phyloP scores from a whole-genome alignment of 2,329 filamentous ascomycete species.

The Aspergillus sclerotialis region DNA sequence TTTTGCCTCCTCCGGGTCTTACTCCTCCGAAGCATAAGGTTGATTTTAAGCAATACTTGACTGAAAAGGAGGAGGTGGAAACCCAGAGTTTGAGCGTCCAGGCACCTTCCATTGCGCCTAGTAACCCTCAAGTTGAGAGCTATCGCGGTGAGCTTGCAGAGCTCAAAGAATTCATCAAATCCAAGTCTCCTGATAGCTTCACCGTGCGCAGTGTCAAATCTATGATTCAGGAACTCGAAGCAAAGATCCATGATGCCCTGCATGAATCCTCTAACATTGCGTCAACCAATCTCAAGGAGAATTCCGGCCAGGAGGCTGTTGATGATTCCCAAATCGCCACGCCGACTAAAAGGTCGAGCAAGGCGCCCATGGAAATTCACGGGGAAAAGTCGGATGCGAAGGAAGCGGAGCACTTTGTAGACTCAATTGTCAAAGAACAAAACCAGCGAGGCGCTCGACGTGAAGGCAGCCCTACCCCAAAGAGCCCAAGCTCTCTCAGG shows the following conservation, averaged over 20 bases:
- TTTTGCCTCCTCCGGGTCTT: too few relatives aligned
- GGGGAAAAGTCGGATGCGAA: too few relatives aligned
- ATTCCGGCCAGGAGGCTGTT: not conserved
- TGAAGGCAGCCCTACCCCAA: conserved; percentile 1
- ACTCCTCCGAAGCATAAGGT: too few relatives aligned
- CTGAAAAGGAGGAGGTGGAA: not conserved
- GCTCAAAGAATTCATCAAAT: conserved; percentile 14
- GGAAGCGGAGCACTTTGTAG: not conserved
- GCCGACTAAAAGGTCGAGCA: not conserved
- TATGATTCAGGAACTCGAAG: conserved; percentile 9
- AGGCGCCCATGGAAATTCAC: not conserved
- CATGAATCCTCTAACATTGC: not conserved
- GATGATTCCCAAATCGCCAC: not conserved
- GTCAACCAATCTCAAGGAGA: not conserved
- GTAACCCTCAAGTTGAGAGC: not conserved
- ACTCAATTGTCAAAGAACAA: not conserved
- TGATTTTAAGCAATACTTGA: too few relatives aligned
- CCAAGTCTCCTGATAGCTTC: too few relatives aligned
- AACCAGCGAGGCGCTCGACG: not conserved
- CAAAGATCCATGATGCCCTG: conserved; percentile 4
- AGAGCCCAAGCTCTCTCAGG: conserved; percentile 1
- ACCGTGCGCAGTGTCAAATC: too few relatives aligned
- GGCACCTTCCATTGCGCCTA: not conserved
- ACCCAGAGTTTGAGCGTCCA: not conserved
- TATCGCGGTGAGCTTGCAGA: conserved; percentile 12